Base-by-base conservation (phyloP, 1,284 basidiomycete genomes). In the Ceratorhiza oryzae-sativae region DNA sequence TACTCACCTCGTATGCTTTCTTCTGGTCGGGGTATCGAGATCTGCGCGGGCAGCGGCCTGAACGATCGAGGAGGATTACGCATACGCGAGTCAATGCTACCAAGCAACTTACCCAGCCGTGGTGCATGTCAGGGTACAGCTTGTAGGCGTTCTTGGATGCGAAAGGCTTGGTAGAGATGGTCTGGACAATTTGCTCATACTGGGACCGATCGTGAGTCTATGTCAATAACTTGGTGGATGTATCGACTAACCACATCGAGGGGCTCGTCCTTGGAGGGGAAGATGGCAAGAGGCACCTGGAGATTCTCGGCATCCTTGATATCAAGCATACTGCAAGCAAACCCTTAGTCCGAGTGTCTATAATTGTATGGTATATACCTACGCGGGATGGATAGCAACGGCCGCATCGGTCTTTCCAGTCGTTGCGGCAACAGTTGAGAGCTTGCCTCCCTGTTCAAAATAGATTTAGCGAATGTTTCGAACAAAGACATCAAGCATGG, bases 31-130 rank as follows among this genome's bases (percentile, higher is more conserved):
- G 78, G 72, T 91, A 53, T 85, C 83, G 60, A 91, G 81, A 77
- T 91, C 81, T 0, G 86, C 90, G 59, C 90, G 84, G 2, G 90
- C 90, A 8, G 88, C 89, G 3, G 89, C 90, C 84, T 88, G 91
- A 46, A 88, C 72, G 0, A 39, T 58, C 36, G 12, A 23, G n/a
- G 32, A 41, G 32, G 2, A 18, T 71, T 4, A 67, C 73, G 13
- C 63, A 68, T 30, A 59, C 23, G 32, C 49, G 10, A 25, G 18
- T 34, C 27, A 1, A n/a, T 34, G 23, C 5, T 39, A 12, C 9
- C 32, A 23, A 60, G 13, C 25, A 23, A 71, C 68, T 1, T 61
- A 71, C 45, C 49, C 39, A 73, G 30, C 15, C 63, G 15, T 67
- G 70, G 68, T 75, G 86, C 86, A 86, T 86, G 71, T 84, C 82